Conservation (phyloP, 2,329 filamentous ascomycete genomes). For the Pseudocercospora macadamiae region DNA sequence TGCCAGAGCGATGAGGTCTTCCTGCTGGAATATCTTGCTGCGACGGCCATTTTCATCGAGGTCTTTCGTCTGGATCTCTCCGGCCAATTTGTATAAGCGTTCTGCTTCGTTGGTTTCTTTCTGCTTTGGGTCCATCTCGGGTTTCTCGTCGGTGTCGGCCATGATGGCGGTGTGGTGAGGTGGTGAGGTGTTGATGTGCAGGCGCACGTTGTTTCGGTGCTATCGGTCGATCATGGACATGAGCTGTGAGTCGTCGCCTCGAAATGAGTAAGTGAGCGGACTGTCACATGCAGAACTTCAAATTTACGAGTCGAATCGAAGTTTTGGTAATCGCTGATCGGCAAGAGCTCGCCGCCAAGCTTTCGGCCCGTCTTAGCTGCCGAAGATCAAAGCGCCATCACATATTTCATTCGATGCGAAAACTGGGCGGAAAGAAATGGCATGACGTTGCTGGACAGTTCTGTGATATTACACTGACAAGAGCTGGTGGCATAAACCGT, state of each 20-base stretch:
- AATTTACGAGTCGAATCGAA: slow-evolving; percentile 7
- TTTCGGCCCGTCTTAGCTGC: neutral
- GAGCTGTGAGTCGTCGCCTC: slow-evolving; percentile 2
- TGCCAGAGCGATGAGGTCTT: slow-evolving; percentile 34
- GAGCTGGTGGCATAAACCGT: too few relatives aligned
- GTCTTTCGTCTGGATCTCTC: slow-evolving; percentile 21
- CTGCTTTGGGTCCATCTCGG: slow-evolving; percentile 15
- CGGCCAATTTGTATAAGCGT: slow-evolving; percentile 33
- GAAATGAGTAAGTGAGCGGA: neutral
- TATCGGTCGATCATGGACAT: slow-evolving; percentile 32
- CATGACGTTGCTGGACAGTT: too few relatives aligned
- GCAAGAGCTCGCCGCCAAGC: neutral
- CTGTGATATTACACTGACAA: too few relatives aligned
- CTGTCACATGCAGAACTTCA: neutral
- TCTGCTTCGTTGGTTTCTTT: slow-evolving; percentile 30
- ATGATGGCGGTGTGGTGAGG: slow-evolving; percentile 21
- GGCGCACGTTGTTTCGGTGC: slow-evolving; percentile 2
- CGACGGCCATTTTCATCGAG: slow-evolving; percentile 30
- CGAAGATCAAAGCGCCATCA: too few relatives aligned
- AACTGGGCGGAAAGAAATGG: too few relatives aligned
- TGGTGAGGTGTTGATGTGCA: neutral
- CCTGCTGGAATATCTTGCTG: slow-evolving; percentile 38
- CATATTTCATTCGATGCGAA: too few relatives aligned
- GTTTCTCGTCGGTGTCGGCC: slow-evolving; percentile 12
- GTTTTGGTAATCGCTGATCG: neutral